Evolutionary conservation across 2,329 filamentous ascomycete species (phyloP).

Genomic region (Rhexocercosporidium sp.): DNA sequence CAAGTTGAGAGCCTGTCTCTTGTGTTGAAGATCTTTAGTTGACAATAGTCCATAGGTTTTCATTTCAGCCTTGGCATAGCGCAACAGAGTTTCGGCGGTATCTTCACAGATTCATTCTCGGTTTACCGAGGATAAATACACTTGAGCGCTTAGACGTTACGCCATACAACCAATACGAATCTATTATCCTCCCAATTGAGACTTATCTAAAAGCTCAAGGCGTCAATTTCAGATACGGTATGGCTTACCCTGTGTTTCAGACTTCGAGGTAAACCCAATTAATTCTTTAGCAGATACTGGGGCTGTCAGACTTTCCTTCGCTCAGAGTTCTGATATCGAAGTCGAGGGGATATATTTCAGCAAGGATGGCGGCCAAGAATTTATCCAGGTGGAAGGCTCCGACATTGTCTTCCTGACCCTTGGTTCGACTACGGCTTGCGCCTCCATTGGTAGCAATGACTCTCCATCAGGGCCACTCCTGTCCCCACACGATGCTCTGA

Average conservation of each 20-base stretch:
- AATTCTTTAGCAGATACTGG: conserved; percentile 23
- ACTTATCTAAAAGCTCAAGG: conserved; percentile 41
- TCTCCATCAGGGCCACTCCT: conserved; percentile 37
- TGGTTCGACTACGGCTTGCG: conserved; percentile 47
- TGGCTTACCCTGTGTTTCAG: background rate
- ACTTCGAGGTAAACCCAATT: background rate
- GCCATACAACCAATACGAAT: conserved; percentile 45
- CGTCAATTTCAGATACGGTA: conserved; percentile 42
- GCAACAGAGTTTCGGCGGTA: conserved; percentile 46
- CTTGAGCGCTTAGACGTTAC: conserved; percentile 41
- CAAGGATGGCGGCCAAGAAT: conserved; percentile 13
- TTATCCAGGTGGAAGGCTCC: conserved; percentile 33
- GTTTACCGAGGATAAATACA: conserved; percentile 41
- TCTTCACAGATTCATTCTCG: conserved; percentile 44
- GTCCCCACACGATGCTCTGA: conserved; percentile 24
- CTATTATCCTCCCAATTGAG: conserved; percentile 42
- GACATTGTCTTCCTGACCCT: conserved; percentile 49
- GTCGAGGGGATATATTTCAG: conserved; percentile 23
- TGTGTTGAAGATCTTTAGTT: background rate
- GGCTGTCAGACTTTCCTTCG: conserved; percentile 25
- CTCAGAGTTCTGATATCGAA: conserved; percentile 13
- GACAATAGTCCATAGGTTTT: conserved; percentile 26
- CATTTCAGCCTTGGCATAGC: conserved; percentile 46
- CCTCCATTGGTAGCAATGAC: conserved; percentile 44
- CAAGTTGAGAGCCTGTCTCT: conserved; percentile 22